phyloP scores from a whole-genome alignment of 148 eudicot species.

The Rhododendron williamsianum region DNA sequence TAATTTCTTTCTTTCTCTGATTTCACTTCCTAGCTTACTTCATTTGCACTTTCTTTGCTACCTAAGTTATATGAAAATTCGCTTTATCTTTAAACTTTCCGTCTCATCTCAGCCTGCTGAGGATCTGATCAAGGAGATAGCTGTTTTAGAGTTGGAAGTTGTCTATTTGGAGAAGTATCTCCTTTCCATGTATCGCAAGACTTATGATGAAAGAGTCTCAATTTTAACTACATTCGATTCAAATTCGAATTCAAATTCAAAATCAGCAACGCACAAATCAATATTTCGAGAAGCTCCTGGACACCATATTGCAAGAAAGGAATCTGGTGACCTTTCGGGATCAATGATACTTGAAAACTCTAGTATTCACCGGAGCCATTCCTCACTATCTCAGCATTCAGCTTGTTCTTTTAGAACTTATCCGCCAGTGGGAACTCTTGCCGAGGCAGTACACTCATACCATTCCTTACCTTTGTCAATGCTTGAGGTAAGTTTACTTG shows the following conservation, averaged over 20 bases:
- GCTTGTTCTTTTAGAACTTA: slow-evolving; percentile 29
- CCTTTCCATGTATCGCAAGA: slow-evolving; percentile 58
- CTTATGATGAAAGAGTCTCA: slow-evolving; percentile 32
- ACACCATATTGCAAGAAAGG: slow-evolving; percentile 10
- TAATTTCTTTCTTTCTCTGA: background rate
- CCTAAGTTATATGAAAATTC: no score
- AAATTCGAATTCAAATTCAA: slow-evolving; percentile 15
- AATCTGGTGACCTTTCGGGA: slow-evolving; percentile 20
- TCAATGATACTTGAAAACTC: slow-evolving; percentile 29
- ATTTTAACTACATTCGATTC: slow-evolving; percentile 14
- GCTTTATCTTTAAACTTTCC: background rate
- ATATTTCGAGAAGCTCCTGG: slow-evolving; percentile 5
- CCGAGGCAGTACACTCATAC: slow-evolving; percentile 40
- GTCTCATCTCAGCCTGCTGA: slow-evolving; percentile 43
- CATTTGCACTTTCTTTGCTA: background rate
- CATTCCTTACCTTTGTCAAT: slow-evolving; percentile 70
- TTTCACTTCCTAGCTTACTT: background rate
- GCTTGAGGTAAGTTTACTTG: slow-evolving; percentile 44
- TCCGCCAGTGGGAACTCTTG: slow-evolving; percentile 26
- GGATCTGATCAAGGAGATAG: slow-evolving; percentile 69
- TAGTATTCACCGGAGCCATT: slow-evolving; percentile 54
- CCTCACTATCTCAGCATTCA: slow-evolving; percentile 65
- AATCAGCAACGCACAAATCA: background rate
- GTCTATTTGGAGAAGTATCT: slow-evolving; percentile 64
- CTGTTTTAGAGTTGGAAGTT: slow-evolving; percentile 68